Evolutionary conservation across 768 basidiomycete species (phyloP), one percentile per base, ranked within the genome.

Genomic region (Boletus pseudo-olivaceus): DNA sequence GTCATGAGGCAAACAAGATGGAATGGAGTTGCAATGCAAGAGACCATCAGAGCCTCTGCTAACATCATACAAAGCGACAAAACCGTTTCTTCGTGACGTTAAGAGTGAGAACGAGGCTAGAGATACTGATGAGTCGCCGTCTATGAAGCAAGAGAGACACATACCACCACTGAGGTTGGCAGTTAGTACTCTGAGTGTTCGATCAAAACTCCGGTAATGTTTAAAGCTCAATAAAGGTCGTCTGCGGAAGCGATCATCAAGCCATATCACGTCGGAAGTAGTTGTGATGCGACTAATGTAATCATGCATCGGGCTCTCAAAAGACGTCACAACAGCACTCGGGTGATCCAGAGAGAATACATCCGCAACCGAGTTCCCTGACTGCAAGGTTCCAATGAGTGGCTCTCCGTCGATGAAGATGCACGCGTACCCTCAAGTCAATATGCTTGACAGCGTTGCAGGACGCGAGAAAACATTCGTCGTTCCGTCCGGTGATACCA

Each of bases 1-100:
- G 51, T 53, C 26, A 58, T 62, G 64, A 9, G 73, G 70, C n/a
- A 85, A 62, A 47, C 68, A 69, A 32, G 61, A 49, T 1, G 85
- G 82, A 4, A 68, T 58, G 7, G 68, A 62, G 51, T 78, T 70
- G 49, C 78, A 62, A 39, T 78, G 78, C n/a, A 83, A 55, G 26
- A 80, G 73, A 19, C 63, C 59, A 26, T 74, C 76, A 35, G 55
- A 49, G 15, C 69, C 54, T 29, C 70, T 73, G 35, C 77, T 76
- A 23, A 87, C 78, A 62, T 88, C 84, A 57, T 90, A 91, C 4
- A 87, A 62, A 2, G 84, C 82, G 14, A 85, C 69, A 34, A 90
- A 63, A 15, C 73, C 71, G 57, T 84, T 88, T 51, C 72, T 78
- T 4, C 77, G 77, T 4, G 89, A 88, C 1, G 79, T 81, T 30